Base-by-base conservation (phyloP, 208 protist species). In the Crithidia brevicula region DNA sequence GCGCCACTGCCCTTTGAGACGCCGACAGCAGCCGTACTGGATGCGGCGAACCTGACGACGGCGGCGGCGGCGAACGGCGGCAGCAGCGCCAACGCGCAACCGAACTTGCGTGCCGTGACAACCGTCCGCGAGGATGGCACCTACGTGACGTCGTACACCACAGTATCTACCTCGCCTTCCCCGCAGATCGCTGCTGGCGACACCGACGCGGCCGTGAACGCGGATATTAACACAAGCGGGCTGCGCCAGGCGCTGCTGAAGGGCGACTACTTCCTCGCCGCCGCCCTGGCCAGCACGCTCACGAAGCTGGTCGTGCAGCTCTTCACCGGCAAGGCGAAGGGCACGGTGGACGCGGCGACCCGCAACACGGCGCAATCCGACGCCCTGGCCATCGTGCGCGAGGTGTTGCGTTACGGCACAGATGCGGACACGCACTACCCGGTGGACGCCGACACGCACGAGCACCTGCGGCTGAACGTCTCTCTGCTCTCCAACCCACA, bases 251-350 rank as follows among this genome's bases (percentile, higher is more conserved):
- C 82, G 6, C 74, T 98, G 49, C 62, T 79, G 23, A 69, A 76
- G 28, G 97, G 98, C 11, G 96, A 99, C 69, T 98, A 97, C 73
- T 99, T 98, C 79, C 74, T 99, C 30, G 96, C 86, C 0, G 47
- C 94, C 10, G 84, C 89, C 4, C 68, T 99, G 11, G 86, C 90
- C 27, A 91, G 76, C 22, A 93, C 97, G 4, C 76, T 99, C 0
- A 81, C 89, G 2, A 99, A 99, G 83, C 86, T 99, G n/a, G 91
- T 97, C 30, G 65, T 98, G n/a, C 89, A 80, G 45, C 65, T 92
- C 20, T 83, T 80, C 59, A 49, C 52, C 15, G 40, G 34, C 13
- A 53, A 51, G 47, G 64, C 53, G 11, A 63, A 69, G 56, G 56
- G 13, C 18, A 23, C 6, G 13, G 56, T 72, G 2, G 74, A 88